A percentile compares a stretch with the other conserved stretches of the same genome.
These are phyloP conservation scores for Fusarium dimerum DNA, from an alignment of 2,329 filamentous ascomycete genomes.

Conservation along the genomic window DNA sequence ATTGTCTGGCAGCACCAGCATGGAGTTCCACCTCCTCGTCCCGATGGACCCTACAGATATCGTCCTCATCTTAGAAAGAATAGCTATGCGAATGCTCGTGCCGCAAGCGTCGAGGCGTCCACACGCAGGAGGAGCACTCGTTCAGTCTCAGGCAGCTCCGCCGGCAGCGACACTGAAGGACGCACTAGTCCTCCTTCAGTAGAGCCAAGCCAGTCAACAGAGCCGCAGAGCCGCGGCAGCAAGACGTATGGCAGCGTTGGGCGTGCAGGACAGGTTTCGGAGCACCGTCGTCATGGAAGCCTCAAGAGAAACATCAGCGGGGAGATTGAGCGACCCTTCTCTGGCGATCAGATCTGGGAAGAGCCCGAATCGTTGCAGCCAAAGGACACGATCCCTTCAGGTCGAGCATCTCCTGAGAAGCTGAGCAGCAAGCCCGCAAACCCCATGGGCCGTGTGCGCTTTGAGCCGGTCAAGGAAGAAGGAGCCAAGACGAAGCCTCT, in stretches of 20 bases:
- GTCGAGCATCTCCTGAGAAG: conserved; percentile 35
- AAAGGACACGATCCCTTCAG: conserved; percentile 16
- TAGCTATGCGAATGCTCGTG: conserved; percentile 68
- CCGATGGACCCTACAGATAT: conserved; percentile 68
- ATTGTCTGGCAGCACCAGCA: conserved; percentile 77
- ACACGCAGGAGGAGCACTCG: conserved; percentile 42
- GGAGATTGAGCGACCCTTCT: conserved; percentile 66
- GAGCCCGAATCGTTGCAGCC: conserved; percentile 62
- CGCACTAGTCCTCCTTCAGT: conserved; percentile 32
- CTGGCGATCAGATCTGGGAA: conserved; percentile 83
- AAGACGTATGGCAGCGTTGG: conserved; percentile 46
- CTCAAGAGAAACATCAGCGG: conserved; percentile 71
- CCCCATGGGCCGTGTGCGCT: conserved; percentile 34
- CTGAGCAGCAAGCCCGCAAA: conserved; percentile 36
- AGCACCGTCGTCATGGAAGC: conserved; percentile 61
- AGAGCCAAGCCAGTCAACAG: conserved; percentile 21
- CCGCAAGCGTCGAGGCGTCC: conserved; percentile 53
- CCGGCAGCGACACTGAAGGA: conserved; percentile 46
- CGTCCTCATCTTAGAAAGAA: conserved; percentile 68
- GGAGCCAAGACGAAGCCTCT: conserved; percentile 39
- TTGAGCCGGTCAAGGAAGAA: conserved; percentile 45
- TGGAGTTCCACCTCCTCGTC: conserved; percentile 51
- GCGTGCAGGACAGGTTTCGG: conserved; percentile 37
- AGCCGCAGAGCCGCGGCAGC: conserved; percentile 24
- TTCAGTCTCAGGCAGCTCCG: conserved; percentile 55